A percentile compares a stretch with the other conserved stretches of the same genome.
phyloP scores from a whole-genome alignment of 23 red algal species.

The Gracilaria gracilis region DNA sequence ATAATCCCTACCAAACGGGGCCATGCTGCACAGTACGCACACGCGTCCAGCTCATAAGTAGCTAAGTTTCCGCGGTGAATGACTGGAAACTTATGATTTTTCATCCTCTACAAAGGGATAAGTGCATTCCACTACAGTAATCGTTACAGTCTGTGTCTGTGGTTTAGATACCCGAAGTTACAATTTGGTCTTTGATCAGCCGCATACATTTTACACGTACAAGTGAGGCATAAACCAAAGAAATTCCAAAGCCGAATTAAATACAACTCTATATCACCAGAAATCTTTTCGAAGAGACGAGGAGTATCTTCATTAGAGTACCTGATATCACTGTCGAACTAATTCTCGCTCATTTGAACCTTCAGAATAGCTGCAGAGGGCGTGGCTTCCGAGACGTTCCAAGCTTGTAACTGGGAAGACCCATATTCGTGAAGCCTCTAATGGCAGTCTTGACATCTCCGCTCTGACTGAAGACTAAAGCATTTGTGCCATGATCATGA shows the following conservation, averaged over 20 bases:
- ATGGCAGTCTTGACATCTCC: constrained; percentile 52
- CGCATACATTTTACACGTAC: constrained; percentile 47
- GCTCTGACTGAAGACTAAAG: constrained; percentile 49
- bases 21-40: no score
- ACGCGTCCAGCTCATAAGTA: no score
- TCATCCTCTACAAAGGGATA: no score
- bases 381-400: constrained; percentile 54
- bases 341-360: constrained; percentile 12
- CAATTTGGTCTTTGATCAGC: constrained; percentile 73
- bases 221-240: constrained; percentile 44
- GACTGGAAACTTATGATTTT: no score
- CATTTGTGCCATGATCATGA: constrained; percentile 69
- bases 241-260: constrained; percentile 46
- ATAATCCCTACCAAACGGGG: no score
- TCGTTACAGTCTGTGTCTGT: constrained; percentile 42
- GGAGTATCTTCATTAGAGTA: constrained; percentile 41
- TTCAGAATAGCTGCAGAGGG: constrained; percentile 63
- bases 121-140: no score
- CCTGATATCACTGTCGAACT: constrained; percentile 53
- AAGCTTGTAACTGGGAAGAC: constrained; percentile 64
- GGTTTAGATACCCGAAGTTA: constrained; percentile 60
- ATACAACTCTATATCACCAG: constrained; percentile 41
- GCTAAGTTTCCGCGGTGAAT: no score
- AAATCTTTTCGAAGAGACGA: constrained; percentile 16
- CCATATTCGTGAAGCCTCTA: constrained; percentile 77